Conservation (phyloP, 2,329 filamentous ascomycete genomes). For the Pestalotiopsis sp. region DNA sequence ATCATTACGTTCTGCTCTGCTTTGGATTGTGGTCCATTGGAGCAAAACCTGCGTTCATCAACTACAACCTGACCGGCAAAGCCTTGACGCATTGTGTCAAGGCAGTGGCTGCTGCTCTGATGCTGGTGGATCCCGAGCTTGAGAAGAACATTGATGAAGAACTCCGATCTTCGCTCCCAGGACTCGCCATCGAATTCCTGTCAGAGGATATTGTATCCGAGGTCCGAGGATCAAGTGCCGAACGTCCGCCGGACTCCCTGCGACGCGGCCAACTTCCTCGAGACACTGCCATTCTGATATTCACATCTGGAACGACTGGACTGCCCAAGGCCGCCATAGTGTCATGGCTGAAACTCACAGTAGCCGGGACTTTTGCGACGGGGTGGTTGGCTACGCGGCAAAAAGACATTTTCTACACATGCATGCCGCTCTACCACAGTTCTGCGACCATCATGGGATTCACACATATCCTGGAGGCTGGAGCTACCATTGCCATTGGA, state of each 20-base stretch:
- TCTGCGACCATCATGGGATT: slow-evolving; percentile 75
- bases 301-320: slow-evolving; percentile 84
- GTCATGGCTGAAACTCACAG: slow-evolving; percentile 67
- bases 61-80: slow-evolving; percentile 77
- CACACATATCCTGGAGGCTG: slow-evolving; percentile 57
- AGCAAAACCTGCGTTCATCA: slow-evolving; percentile 82
- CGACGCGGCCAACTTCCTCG: slow-evolving; percentile 51
- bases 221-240: slow-evolving; percentile 50
- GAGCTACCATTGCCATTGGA: slow-evolving; percentile 70
- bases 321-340: slow-evolving; percentile 80
- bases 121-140: slow-evolving; percentile 69
- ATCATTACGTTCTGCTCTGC: slow-evolving; percentile 75
- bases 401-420: slow-evolving; percentile 77
- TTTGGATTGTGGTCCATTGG: slow-evolving; percentile 82
- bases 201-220: slow-evolving; percentile 58
- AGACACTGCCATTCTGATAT: slow-evolving; percentile 75
- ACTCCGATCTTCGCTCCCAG: slow-evolving; percentile 50
- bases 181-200: slow-evolving; percentile 63
- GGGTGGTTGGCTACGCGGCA: slow-evolving; percentile 59
- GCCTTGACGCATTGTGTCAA: slow-evolving; percentile 74
- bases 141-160: slow-evolving; percentile 58
- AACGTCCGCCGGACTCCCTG: slow-evolving; percentile 59
- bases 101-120: slow-evolving; percentile 65
- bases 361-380: slow-evolving; percentile 53
- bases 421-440: slow-evolving; percentile 89